Evolutionary conservation across 805 yeast species (phyloP).

Genomic region (Wickerhamiella hasegawae): DNA sequence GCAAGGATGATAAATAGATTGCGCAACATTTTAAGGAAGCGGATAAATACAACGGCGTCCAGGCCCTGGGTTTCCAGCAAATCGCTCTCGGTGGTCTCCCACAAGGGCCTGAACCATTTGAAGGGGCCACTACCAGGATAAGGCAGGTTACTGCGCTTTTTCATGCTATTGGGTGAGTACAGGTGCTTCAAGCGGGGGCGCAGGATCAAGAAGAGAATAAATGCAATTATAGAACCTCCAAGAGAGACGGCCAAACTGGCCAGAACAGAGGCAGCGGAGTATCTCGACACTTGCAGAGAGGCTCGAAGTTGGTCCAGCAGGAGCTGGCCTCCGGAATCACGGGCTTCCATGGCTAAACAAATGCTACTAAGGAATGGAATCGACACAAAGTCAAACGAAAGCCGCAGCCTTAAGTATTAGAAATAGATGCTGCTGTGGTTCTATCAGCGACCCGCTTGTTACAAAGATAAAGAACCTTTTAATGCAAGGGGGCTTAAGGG

Average conservation of each 20-base stretch:
- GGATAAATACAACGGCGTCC: constrained; percentile 22
- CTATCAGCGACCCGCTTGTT: too few relatives aligned
- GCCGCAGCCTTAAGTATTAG: too few relatives aligned
- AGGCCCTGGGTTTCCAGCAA: constrained; percentile 19
- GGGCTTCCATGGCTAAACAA: too few relatives aligned
- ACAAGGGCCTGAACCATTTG: constrained; percentile 16
- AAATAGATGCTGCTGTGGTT: too few relatives aligned
- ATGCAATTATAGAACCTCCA: constrained; percentile 19
- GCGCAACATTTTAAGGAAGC: constrained; percentile 20
- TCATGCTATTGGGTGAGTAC: constrained; percentile 19
- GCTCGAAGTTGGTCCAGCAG: constrained; percentile 14
- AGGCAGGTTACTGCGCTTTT: background rate
- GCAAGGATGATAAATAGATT: constrained; percentile 20
- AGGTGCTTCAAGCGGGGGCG: constrained; percentile 20
- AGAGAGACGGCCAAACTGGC: constrained; percentile 22
- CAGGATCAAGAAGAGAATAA: constrained; percentile 16
- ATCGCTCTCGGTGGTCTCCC: constrained; percentile 13
- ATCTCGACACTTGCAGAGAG: constrained; percentile 14
- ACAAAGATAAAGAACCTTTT: too few relatives aligned
- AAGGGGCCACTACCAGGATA: constrained; percentile 11
- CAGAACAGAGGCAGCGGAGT: constrained; percentile 21
- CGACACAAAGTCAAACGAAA: too few relatives aligned
- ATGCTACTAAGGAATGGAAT: too few relatives aligned
- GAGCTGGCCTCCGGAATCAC: too few relatives aligned
- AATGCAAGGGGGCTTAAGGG: too few relatives aligned